Percentiles rank a stretch among this genome's conserved stretches.
phyloP scores from a whole-genome alignment of 306 rosid species.

The Pterocarpus santalinus region DNA sequence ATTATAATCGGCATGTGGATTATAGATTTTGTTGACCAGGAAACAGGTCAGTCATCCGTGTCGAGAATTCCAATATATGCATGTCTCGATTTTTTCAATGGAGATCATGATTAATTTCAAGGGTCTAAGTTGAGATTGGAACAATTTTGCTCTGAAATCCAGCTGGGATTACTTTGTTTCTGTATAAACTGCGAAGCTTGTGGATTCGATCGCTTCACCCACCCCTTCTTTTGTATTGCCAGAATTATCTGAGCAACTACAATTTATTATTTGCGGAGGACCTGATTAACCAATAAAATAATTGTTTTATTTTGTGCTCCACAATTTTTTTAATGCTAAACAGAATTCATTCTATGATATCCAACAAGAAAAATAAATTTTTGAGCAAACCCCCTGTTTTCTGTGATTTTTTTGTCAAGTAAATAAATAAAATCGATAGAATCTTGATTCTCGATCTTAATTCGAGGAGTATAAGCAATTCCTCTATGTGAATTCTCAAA shows the following conservation, averaged over 20 bases:
- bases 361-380: too few relatives aligned
- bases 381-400: too few relatives aligned
- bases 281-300: neutral
- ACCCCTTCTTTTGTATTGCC: neutral
- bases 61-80: constrained; percentile 29
- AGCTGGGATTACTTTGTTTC: constrained; percentile 26
- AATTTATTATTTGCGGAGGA: neutral
- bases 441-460: too few relatives aligned
- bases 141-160: constrained; percentile 12
- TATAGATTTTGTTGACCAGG: constrained; percentile 40
- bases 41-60: constrained; percentile 35
- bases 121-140: neutral
- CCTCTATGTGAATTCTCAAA: too few relatives aligned
- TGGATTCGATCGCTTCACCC: neutral
- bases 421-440: too few relatives aligned
- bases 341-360: too few relatives aligned
- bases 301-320: too few relatives aligned
- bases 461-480: too few relatives aligned
- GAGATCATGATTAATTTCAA: constrained; percentile 39
- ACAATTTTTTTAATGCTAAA: too few relatives aligned
- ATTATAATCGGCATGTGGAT: neutral
- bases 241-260: neutral
- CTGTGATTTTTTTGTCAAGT: too few relatives aligned
- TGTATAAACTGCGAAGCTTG: neutral
- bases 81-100: constrained; percentile 2